Percentiles rank a stretch among this genome's conserved stretches.
phyloP scores from a whole-genome alignment of 345 rosid species.

The Camelina laxa region DNA sequence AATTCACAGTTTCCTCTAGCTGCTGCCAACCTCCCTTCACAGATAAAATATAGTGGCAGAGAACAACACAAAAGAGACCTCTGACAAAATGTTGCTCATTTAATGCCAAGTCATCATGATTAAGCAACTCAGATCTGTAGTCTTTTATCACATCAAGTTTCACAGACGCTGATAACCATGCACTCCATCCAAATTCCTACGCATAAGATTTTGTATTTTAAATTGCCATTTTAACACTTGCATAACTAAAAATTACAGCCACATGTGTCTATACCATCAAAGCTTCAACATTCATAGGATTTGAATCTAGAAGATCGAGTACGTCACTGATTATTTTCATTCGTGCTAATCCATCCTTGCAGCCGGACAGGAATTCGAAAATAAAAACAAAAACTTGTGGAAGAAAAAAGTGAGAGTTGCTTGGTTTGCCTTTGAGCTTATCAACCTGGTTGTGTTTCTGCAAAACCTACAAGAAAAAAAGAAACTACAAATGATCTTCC shows the following conservation, averaged over 20 bases:
- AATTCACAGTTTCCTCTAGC: slow-evolving; percentile 88
- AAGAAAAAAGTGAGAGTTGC: slow-evolving; percentile 70
- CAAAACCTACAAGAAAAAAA: slow-evolving; percentile 60
- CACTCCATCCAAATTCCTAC: slow-evolving; percentile 95
- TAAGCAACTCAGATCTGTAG: slow-evolving; percentile 53
- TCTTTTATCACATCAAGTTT: slow-evolving; percentile 72
- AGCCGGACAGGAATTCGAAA: slow-evolving; percentile 74
- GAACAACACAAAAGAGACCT: slow-evolving; percentile 76
- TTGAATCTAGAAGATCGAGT: slow-evolving; percentile 86
- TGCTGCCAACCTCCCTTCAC: slow-evolving; percentile 99
- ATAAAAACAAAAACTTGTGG: slow-evolving; percentile 80
- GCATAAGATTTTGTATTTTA: slow-evolving; percentile 39
- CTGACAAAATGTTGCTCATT: slow-evolving; percentile 71
- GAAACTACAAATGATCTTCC: slow-evolving; percentile 13
- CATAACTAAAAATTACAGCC: slow-evolving; percentile 13
- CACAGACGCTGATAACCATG: slow-evolving; percentile 75
- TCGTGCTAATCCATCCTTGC: slow-evolving; percentile 67
- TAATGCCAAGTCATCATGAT: slow-evolving; percentile 49
- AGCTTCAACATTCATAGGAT: slow-evolving; percentile 86
- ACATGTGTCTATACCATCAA: slow-evolving; percentile 64
- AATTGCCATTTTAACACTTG: slow-evolving; percentile 25
- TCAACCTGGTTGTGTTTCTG: slow-evolving; percentile 73
- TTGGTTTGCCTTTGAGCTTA: slow-evolving; percentile 66
- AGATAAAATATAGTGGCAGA: slow-evolving; percentile 74
- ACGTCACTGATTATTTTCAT: slow-evolving; percentile 75